Evolutionary conservation across 2,329 filamentous ascomycete genomes (phyloP).

Genomic region (Aspergillus aculeatus): DNA sequence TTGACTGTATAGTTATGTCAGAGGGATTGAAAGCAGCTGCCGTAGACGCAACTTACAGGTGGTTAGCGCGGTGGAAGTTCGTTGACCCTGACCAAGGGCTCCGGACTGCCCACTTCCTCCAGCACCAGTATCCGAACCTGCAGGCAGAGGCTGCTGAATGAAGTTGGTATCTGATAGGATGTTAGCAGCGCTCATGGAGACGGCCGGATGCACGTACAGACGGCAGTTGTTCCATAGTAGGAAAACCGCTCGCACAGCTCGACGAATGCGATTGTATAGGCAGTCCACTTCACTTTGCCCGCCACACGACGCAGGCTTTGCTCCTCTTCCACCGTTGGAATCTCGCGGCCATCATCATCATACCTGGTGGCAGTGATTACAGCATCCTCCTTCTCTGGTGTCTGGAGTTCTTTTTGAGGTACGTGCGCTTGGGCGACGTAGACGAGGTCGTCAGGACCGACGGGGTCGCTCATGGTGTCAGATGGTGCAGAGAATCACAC

Average conservation of each 20-base stretch:
- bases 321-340: slow-evolving; percentile 37
- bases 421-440: slow-evolving; percentile 10
- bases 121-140: slow-evolving; percentile 55
- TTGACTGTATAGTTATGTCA: slow-evolving; percentile 44
- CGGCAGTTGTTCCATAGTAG: slow-evolving; percentile 69
- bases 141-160: slow-evolving; percentile 57
- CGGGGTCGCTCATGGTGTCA: slow-evolving; percentile 13
- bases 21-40: background rate
- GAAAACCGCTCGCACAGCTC: slow-evolving; percentile 76
- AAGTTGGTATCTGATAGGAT: slow-evolving; percentile 57
- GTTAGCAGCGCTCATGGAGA: slow-evolving; percentile 11
- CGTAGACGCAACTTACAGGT: slow-evolving; percentile 38
- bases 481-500: background rate
- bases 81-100: slow-evolving; percentile 60
- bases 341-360: slow-evolving; percentile 11
- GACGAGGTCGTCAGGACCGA: slow-evolving; percentile 6
- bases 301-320: slow-evolving; percentile 37
- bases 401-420: background rate
- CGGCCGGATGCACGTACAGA: slow-evolving; percentile 51
- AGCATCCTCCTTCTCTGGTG: slow-evolving; percentile 8
- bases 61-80: slow-evolving; percentile 54
- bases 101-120: slow-evolving; percentile 40
- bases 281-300: slow-evolving; percentile 58
- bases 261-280: slow-evolving; percentile 70
- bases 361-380: slow-evolving; percentile 2